These are phyloP conservation scores for Akebia trifoliata DNA, from an alignment of 164 flowering plant genomes.

Conservation along the genomic window DNA sequence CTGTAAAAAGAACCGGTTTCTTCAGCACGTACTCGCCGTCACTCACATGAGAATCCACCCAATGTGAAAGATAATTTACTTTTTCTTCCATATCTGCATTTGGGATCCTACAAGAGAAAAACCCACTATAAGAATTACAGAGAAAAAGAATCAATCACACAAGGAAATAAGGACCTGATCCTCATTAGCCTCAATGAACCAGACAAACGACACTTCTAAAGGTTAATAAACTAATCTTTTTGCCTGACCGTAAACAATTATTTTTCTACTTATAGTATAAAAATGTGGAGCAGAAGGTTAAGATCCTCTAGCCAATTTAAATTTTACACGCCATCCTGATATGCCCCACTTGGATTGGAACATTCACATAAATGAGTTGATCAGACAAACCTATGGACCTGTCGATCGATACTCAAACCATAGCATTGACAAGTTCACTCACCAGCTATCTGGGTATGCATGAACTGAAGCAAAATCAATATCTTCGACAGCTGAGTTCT, in stretches of 20 bases:
- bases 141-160: background rate
- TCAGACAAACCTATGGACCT: background rate
- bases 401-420: no score
- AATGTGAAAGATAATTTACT: conserved; percentile 32
- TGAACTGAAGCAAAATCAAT: conserved; percentile 73
- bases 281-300: background rate
- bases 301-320: background rate
- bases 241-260: background rate
- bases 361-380: background rate
- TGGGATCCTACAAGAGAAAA: conserved; percentile 41
- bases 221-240: background rate
- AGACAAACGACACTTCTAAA: background rate
- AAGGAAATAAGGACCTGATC: background rate
- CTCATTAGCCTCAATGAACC: no score
- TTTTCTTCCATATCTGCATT: conserved; percentile 35
- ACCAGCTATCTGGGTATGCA: conserved; percentile 70
- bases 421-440: conserved; percentile 20
- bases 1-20: conserved; percentile 60
- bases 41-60: conserved; percentile 51
- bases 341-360: background rate
- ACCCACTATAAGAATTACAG: background rate
- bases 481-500: conserved; percentile 41
- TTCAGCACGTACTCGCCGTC: conserved; percentile 45
- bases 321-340: background rate
- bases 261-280: background rate